Evolutionary conservation across 2,329 filamentous ascomycete genomes (phyloP).

Genomic region (Colletotrichum lentis): DNA sequence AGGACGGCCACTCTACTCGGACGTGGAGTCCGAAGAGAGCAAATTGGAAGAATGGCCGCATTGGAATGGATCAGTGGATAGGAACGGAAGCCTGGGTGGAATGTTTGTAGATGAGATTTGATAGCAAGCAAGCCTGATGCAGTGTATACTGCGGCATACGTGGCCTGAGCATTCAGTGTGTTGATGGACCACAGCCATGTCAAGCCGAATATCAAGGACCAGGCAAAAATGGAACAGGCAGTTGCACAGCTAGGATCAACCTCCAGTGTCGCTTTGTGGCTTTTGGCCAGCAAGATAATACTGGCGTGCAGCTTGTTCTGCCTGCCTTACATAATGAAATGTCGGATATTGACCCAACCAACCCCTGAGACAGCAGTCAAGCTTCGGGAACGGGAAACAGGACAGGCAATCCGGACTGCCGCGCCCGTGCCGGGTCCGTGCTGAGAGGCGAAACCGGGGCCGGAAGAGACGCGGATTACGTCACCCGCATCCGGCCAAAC

Average conservation of each 20-base stretch:
- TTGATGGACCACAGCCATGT: background rate
- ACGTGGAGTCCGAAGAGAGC: background rate
- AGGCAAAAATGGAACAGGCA: background rate
- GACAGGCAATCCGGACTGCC: background rate
- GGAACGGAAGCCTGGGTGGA: too few relatives aligned
- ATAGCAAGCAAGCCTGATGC: background rate
- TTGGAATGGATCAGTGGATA: background rate
- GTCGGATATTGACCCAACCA: too few relatives aligned
- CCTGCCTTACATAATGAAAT: too few relatives aligned
- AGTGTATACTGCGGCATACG: background rate
- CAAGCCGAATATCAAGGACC: background rate
- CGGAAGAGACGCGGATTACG: conserved; percentile 4
- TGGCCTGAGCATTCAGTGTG: background rate
- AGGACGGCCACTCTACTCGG: background rate
- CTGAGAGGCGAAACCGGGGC: background rate
- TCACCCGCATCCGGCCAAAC: conserved; percentile 34
- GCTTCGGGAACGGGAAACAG: background rate
- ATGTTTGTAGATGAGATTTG: background rate
- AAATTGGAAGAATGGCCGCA: background rate
- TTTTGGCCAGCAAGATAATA: background rate
- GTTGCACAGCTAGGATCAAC: background rate
- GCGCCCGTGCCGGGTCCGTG: background rate
- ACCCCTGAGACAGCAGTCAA: background rate
- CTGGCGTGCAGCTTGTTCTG: background rate
- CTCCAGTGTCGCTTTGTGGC: background rate